Percentiles rank a stretch among this genome's conserved stretches.
These are phyloP conservation scores for Schwanniomyces sp. DNA, from an alignment of 805 yeast genomes.

Conservation along the genomic window DNA sequence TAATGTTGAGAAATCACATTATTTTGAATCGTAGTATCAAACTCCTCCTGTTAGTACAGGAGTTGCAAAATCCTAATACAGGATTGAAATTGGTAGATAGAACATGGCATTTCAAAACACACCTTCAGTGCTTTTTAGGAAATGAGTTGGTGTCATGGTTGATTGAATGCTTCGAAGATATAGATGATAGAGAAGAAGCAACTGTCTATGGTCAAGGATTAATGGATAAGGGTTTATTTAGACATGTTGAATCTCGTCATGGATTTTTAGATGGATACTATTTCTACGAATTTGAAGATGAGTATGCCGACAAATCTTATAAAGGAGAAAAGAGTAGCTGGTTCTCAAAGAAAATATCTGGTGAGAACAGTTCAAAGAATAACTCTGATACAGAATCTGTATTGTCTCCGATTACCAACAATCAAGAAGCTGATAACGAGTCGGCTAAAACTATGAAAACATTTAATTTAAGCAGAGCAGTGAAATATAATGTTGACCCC, in stretches of 20 bases:
- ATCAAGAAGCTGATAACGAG: constrained; percentile 18
- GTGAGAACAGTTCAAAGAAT: constrained; percentile 16
- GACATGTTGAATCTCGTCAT: constrained; percentile 83
- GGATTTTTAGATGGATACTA: constrained; percentile 90
- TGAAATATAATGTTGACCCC: constrained; percentile 77
- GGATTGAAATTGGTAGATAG: constrained; percentile 69
- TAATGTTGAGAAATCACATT: constrained; percentile 31
- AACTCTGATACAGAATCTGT: constrained; percentile 28
- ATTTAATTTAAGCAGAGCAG: constrained; percentile 65
- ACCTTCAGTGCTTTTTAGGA: constrained; percentile 78
- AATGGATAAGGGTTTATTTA: constrained; percentile 69
- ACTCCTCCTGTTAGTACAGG: constrained; percentile 55
- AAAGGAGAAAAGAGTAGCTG: constrained; percentile 24
- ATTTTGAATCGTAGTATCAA: constrained; percentile 52
- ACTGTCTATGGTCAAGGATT: constrained; percentile 73
- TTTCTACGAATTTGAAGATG: constrained; percentile 70
- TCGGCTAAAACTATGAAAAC: constrained; percentile 24
- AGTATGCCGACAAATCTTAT: constrained; percentile 42
- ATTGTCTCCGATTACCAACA: constrained; percentile 22
- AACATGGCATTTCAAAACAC: constrained; percentile 86
- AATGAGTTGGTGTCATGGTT: constrained; percentile 86
- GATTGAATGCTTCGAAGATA: constrained; percentile 72
- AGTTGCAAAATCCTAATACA: constrained; percentile 65
- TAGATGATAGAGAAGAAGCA: constrained; percentile 82
- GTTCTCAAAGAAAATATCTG: constrained; percentile 28